Evolutionary conservation across 139 green algal species (phyloP).

Genomic region (Chlorella sp.): DNA sequence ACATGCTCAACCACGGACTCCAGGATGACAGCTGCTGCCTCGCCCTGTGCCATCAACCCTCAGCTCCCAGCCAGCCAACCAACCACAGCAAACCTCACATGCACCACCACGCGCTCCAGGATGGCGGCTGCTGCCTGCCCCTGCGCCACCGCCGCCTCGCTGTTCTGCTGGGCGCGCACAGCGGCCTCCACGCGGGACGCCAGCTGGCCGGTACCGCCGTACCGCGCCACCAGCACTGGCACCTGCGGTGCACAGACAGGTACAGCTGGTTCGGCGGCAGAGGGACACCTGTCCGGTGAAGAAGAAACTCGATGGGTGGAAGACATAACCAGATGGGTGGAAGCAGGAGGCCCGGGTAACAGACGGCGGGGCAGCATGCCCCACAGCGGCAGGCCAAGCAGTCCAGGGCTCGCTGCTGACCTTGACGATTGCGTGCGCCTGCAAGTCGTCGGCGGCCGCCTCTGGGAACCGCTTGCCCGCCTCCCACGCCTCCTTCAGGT

Average conservation of each 20-base stretch:
- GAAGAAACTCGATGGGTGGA: too few relatives aligned
- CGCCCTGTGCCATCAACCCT: not conserved
- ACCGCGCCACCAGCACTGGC: constrained; percentile 52
- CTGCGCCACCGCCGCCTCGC: constrained; percentile 45
- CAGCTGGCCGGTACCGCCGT: constrained; percentile 57
- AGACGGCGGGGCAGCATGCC: not conserved
- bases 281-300: not conserved
- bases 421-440: constrained; percentile 55
- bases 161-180: constrained; percentile 68
- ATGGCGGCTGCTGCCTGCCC: constrained; percentile 54
- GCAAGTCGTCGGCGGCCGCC: constrained; percentile 47
- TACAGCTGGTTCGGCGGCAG: not conserved
- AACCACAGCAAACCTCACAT: not conserved
- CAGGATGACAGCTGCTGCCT: too few relatives aligned
- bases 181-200: constrained; percentile 49
- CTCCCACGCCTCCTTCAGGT: constrained; percentile 33
- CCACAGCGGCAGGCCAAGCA: not conserved
- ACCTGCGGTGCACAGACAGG: constrained; percentile 27
- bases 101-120: constrained; percentile 47
- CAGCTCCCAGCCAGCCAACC: not conserved
- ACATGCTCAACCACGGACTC: too few relatives aligned
- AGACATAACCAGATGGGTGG: too few relatives aligned
- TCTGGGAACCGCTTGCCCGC: constrained; percentile 47
- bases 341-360: not conserved
- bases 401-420: constrained; percentile 11